Percentiles rank a stretch among this genome's conserved stretches.
Evolutionary conservation across 2,329 filamentous ascomycete species (phyloP).

Genomic region (Zymoseptoria pseudotritici): DNA sequence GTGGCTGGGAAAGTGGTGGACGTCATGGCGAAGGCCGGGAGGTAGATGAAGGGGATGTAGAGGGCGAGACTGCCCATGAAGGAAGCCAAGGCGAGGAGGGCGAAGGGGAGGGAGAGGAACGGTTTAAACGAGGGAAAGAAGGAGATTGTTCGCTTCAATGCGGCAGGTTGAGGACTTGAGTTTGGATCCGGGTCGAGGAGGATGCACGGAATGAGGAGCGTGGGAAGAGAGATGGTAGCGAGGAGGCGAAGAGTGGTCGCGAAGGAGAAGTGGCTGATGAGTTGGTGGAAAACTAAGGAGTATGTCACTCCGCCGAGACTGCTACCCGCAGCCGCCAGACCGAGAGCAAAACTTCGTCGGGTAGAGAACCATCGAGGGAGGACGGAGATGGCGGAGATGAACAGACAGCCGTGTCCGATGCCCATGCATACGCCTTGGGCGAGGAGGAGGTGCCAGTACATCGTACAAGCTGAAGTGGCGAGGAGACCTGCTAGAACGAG

Average conservation of each 20-base stretch:
- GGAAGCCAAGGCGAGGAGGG: background rate
- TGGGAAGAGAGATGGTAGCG: constrained; percentile 37
- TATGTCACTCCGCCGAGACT: constrained; percentile 37
- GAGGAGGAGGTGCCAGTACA: constrained; percentile 48
- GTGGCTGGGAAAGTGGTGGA: background rate
- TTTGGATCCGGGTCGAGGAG: constrained; percentile 1
- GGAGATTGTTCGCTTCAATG: too few species aligned
- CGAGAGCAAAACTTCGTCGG: constrained; percentile 49
- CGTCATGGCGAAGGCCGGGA: constrained; percentile 48
- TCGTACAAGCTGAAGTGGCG: constrained; percentile 41
- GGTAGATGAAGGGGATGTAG: constrained; percentile 48
- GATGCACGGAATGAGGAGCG: constrained; percentile 12
- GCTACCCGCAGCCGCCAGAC: constrained; percentile 51
- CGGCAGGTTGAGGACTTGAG: too few species aligned
- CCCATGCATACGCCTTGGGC: constrained; percentile 43
- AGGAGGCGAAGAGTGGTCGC: constrained; percentile 46
- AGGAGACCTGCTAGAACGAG: constrained; percentile 44
- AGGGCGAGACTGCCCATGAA: constrained; percentile 37
- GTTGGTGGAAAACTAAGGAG: constrained; percentile 48
- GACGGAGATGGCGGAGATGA: constrained; percentile 55
- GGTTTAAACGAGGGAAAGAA: constrained; percentile 34
- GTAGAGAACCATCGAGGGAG: constrained; percentile 57
- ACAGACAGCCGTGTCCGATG: constrained; percentile 45
- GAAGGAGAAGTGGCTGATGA: constrained; percentile 45
- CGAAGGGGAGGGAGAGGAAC: constrained; percentile 20